A percentile compares a stretch with the other conserved stretches of the same genome.
These are phyloP conservation scores for Tricholoma bakamatsutake DNA, from an alignment of 768 basidiomycete species.

Conservation along the genomic window DNA sequence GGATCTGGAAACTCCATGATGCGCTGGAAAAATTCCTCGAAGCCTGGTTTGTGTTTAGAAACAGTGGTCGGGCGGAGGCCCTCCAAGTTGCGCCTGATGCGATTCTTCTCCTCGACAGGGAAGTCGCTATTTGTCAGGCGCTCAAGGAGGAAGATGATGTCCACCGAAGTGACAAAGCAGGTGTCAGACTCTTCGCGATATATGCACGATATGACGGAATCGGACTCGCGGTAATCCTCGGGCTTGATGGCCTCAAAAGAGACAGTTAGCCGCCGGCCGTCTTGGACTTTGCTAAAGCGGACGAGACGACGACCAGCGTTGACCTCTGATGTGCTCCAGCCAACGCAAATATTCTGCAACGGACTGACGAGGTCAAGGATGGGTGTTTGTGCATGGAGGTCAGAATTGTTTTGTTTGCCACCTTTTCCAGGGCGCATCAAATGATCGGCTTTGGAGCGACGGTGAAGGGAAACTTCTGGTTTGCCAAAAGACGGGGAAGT, in stretches of 20 bases:
- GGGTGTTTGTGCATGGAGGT: constrained; percentile 45
- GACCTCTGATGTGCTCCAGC: constrained; percentile 64
- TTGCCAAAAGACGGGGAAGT: constrained; percentile 33
- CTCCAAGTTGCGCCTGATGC: constrained; percentile 91
- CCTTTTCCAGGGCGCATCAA: constrained; percentile 38
- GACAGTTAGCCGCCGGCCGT: constrained; percentile 70
- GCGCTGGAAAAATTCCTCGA: constrained; percentile 85
- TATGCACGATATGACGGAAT: constrained; percentile 92
- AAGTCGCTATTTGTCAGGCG: constrained; percentile 70
- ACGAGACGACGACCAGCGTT: constrained; percentile 75
- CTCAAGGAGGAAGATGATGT: constrained; percentile 91
- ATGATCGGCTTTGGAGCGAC: constrained; percentile 38
- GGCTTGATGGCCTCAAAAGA: constrained; percentile 73
- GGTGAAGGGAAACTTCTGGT: constrained; percentile 31
- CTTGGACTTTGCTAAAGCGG: constrained; percentile 74
- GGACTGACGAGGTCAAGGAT: constrained; percentile 57
- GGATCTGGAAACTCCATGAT: constrained; percentile 97
- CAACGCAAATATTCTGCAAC: constrained; percentile 46
- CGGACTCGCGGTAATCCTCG: constrained; percentile 64
- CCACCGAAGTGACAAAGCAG: constrained; percentile 92
- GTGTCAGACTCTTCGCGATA: constrained; percentile 70
- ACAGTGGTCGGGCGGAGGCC: constrained; percentile 88
- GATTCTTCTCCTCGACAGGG: constrained; percentile 93
- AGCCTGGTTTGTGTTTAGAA: constrained; percentile 76
- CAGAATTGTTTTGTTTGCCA: constrained; percentile 29